A percentile compares a stretch with the other conserved stretches of the same genome.
phyloP scores from a whole-genome alignment of 106 monocot genomes.

The Vanilla planifolia region DNA sequence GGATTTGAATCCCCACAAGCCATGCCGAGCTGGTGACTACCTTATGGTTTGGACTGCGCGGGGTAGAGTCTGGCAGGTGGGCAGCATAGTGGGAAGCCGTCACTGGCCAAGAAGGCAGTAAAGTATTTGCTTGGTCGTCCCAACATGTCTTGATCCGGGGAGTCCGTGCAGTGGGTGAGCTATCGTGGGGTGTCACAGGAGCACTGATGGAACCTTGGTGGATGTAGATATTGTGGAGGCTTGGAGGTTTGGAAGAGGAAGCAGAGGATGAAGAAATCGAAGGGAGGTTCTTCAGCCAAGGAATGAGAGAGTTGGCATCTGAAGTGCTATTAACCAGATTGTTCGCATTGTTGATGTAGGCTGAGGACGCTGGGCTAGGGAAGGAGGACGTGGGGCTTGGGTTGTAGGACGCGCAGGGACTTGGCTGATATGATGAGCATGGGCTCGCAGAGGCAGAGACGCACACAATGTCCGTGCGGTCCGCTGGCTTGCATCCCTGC shows the following conservation, averaged over 20 bases:
- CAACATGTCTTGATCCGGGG: constrained; percentile 53
- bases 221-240: constrained; percentile 41
- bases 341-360: not conserved
- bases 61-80: constrained; percentile 41
- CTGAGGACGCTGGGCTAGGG: constrained; percentile 17
- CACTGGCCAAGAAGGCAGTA: constrained; percentile 34
- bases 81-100: constrained; percentile 9
- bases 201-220: constrained; percentile 65
- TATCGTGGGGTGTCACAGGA: constrained; percentile 59
- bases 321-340: no score
- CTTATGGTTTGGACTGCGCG: constrained; percentile 31
- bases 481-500: constrained; percentile 70
- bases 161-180: constrained; percentile 49
- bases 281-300: constrained; percentile 86
- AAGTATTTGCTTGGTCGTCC: constrained; percentile 24
- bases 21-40: constrained; percentile 20
- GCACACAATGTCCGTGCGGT: constrained; percentile 42
- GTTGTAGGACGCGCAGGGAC: constrained; percentile 52
- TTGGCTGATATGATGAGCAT: constrained; percentile 77
- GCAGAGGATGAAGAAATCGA: constrained; percentile 45
- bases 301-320: constrained; percentile 55
- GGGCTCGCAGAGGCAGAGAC: constrained; percentile 61
- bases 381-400: constrained; percentile 64
- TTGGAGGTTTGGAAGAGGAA: constrained; percentile 24
- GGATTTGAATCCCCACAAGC: constrained; percentile 24